Evolutionary conservation across 208 protist genomes (phyloP).

Genomic region (Trypanosoma caninum): DNA sequence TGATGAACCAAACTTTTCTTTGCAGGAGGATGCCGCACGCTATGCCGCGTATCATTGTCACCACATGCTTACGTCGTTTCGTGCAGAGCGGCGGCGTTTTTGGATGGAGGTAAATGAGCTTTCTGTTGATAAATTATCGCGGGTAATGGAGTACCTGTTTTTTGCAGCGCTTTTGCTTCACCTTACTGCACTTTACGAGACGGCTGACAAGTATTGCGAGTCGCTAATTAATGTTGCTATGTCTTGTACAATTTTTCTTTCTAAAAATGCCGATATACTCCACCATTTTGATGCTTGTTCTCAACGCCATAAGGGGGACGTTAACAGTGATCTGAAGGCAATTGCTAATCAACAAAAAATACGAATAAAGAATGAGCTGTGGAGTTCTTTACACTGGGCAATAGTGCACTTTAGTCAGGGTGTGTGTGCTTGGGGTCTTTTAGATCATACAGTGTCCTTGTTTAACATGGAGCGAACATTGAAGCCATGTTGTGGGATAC

Average conservation of each 20-base stretch:
- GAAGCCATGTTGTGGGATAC: constrained; percentile 28
- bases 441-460: constrained; percentile 41
- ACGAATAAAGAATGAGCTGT: constrained; percentile 10
- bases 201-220: constrained; percentile 68
- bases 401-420: constrained; percentile 59
- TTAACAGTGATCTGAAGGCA: too few species aligned
- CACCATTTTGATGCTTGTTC: background rate
- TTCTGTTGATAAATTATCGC: constrained; percentile 11
- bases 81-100: constrained; percentile 13
- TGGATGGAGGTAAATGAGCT: constrained; percentile 4
- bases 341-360: background rate
- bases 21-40: constrained; percentile 17
- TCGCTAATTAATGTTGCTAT: constrained; percentile 45
- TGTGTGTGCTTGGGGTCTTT: constrained; percentile 55
- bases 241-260: constrained; percentile 64
- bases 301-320: background rate
- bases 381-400: constrained; percentile 55
- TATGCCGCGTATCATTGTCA: constrained; percentile 72
- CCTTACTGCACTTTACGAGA: constrained; percentile 51
- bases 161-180: constrained; percentile 59
- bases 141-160: constrained; percentile 35
- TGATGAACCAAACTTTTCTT: background rate
- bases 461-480: constrained; percentile 23
- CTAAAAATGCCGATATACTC: constrained; percentile 25
- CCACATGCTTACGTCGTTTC: constrained; percentile 53